A percentile compares a stretch with the other conserved stretches of the same genome.
These are phyloP conservation scores for Alternaria ventricosa DNA, from an alignment of 2,329 filamentous ascomycete species.

Conservation along the genomic window DNA sequence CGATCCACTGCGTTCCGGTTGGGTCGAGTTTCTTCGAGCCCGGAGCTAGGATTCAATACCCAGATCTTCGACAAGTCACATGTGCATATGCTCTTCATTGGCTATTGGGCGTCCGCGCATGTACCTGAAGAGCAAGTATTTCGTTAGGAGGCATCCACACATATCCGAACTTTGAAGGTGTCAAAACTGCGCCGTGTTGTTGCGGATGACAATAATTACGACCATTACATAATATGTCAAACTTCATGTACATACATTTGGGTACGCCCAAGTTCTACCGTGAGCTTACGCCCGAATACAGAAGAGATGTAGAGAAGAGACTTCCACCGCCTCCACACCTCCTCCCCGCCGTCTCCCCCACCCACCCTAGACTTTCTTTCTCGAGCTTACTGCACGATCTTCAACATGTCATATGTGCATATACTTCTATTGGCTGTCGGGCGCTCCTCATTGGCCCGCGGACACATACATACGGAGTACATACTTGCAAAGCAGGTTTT, in stretches of 20 bases:
- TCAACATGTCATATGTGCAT: slow-evolving; percentile 30
- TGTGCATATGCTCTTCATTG: slow-evolving; percentile 23
- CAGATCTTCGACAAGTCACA: slow-evolving; percentile 33
- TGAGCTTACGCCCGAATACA: background rate
- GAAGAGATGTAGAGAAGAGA: background rate
- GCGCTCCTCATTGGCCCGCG: slow-evolving; percentile 26
- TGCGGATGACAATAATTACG: background rate
- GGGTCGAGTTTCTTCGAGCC: slow-evolving; percentile 17
- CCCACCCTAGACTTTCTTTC: background rate
- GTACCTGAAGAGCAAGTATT: background rate
- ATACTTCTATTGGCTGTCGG: background rate
- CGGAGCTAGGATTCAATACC: background rate
- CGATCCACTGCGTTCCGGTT: slow-evolving; percentile 28
- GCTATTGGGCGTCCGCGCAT: slow-evolving; percentile 6
- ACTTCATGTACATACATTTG: background rate
- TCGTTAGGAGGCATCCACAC: slow-evolving; percentile 21
- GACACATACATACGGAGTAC: slow-evolving; percentile 4
- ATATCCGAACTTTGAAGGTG: background rate
- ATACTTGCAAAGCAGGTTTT: slow-evolving; percentile 4
- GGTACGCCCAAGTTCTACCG: background rate
- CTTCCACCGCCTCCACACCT: background rate
- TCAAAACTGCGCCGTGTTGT: background rate
- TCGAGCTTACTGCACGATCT: slow-evolving; percentile 15
- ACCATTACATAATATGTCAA: background rate
- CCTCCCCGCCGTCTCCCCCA: background rate